phyloP scores from a whole-genome alignment of 2,329 filamentous ascomycete genomes.

The Arachnopeziza araneosa region DNA sequence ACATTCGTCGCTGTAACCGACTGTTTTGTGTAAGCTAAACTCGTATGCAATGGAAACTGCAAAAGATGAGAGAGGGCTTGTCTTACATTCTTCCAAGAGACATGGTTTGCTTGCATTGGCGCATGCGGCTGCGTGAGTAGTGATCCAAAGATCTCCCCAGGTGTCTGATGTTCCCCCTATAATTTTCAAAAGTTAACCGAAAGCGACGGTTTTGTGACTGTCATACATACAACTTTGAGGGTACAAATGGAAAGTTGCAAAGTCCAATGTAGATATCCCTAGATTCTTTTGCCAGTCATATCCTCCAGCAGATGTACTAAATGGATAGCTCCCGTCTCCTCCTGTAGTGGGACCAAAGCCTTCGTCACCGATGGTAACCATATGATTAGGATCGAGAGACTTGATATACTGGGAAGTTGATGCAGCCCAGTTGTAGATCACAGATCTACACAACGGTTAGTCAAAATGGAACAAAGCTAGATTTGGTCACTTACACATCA shows the following conservation, averaged over 20 bases:
- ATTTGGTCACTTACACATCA: constrained; percentile 33
- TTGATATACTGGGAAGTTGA: constrained; percentile 57
- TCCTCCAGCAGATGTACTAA: constrained; percentile 23
- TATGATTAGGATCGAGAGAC: constrained; percentile 53
- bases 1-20: constrained; percentile 10
- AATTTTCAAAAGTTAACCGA: not conserved
- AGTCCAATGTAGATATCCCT: constrained; percentile 44
- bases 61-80: not conserved
- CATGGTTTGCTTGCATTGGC: constrained; percentile 34
- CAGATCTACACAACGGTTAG: constrained; percentile 25
- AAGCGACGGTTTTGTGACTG: not conserved
- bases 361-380: constrained; percentile 60
- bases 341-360: constrained; percentile 41
- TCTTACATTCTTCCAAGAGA: constrained; percentile 34
- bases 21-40: not conserved
- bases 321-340: constrained; percentile 38
- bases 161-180: constrained; percentile 35
- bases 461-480: constrained; percentile 35
- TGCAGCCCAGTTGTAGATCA: constrained; percentile 53
- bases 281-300: constrained; percentile 43
- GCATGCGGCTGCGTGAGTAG: constrained; percentile 38
- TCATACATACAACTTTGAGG: constrained; percentile 24
- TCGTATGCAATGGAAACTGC: not conserved
- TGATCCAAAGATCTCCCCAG: constrained; percentile 43
- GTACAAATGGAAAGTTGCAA: constrained; percentile 49